These are phyloP conservation scores for Saccharomyces mikatae DNA, from an alignment of 805 yeast genomes.

Conservation along the genomic window DNA sequence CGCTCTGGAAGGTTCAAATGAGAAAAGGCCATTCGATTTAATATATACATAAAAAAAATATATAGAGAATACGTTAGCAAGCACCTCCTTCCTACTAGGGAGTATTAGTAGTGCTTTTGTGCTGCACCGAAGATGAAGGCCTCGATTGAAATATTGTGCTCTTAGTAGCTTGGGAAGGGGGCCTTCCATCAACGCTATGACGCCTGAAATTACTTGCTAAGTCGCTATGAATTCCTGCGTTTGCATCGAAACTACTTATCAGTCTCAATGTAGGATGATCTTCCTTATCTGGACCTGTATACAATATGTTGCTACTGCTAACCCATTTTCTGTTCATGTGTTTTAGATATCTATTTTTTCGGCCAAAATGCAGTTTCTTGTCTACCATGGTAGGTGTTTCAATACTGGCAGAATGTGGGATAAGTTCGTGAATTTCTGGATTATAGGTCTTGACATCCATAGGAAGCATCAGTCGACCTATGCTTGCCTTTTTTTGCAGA, in stretches of 20 bases:
- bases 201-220: conserved; percentile 2
- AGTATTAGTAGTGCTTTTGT: neutral
- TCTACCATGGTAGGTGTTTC: neutral
- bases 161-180: neutral
- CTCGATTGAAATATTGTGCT: neutral
- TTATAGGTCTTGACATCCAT: neutral
- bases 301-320: neutral
- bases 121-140: neutral
- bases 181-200: conserved; percentile 7
- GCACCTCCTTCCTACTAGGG: neutral
- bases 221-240: neutral
- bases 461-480: conserved; percentile 15
- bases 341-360: neutral
- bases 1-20: neutral
- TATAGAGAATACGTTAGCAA: neutral
- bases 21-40: neutral
- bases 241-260: neutral
- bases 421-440: neutral
- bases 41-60: neutral
- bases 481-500: conserved; percentile 13
- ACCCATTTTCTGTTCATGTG: neutral
- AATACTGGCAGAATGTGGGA: neutral
- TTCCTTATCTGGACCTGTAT: neutral
- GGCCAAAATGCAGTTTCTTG: neutral
- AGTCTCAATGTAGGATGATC: neutral